Evolutionary conservation across 306 rosid species (phyloP).

Genomic region (Fragaria vesca): DNA sequence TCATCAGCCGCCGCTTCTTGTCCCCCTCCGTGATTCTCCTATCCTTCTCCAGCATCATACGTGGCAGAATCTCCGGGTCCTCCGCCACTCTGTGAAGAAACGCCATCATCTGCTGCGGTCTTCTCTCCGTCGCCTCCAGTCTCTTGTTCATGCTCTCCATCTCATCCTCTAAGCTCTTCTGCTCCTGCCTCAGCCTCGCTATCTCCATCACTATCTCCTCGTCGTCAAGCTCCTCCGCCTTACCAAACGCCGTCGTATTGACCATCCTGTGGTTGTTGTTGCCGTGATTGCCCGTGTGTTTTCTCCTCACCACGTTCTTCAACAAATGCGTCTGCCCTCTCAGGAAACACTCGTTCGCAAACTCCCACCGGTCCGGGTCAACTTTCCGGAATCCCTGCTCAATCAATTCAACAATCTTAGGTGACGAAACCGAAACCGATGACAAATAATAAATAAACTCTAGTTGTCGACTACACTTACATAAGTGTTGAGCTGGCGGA

Average conservation of each 20-base stretch:
- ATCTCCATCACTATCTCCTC: conserved; percentile 66
- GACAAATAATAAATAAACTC: too few relatives aligned
- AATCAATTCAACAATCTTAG: not conserved
- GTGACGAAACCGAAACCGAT: too few relatives aligned
- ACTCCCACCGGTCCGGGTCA: conserved; percentile 94
- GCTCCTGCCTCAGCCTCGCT: conserved; percentile 64
- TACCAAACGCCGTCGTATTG: conserved; percentile 6
- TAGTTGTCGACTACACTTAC: conserved; percentile 34
- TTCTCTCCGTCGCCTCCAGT: conserved; percentile 62
- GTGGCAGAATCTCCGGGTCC: conserved; percentile 64
- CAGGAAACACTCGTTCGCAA: conserved; percentile 90
- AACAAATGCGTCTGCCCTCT: conserved; percentile 73
- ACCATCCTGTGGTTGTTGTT: not conserved
- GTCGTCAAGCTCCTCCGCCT: conserved; percentile 47
- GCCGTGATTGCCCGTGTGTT: conserved; percentile 16
- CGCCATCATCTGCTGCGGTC: conserved; percentile 90
- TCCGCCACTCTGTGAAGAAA: conserved; percentile 65
- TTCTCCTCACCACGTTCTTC: conserved; percentile 56
- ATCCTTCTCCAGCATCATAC: conserved; percentile 46
- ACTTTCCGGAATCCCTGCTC: conserved; percentile 81
- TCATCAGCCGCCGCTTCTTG: conserved; percentile 46
- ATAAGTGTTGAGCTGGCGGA: conserved; percentile 97
- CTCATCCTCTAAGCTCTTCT: conserved; percentile 58
- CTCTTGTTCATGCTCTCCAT: conserved; percentile 66
- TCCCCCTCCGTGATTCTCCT: conserved; percentile 12